Base-by-base conservation (phyloP, 2,329 filamentous ascomycete species). In the Sporothrix mexicana region DNA sequence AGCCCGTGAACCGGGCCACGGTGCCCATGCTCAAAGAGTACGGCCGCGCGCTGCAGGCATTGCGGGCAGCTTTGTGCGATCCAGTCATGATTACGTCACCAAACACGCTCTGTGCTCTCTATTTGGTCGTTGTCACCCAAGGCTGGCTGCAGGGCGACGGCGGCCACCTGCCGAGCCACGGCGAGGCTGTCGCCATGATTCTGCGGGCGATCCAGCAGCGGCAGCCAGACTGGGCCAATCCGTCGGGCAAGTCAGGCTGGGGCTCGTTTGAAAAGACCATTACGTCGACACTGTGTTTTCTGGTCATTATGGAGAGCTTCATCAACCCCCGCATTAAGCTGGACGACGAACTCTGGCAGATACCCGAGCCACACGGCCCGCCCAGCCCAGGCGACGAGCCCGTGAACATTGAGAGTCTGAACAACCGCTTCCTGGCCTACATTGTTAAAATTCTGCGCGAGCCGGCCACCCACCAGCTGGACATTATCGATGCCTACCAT, bases 221-320 rank as follows among this genome's bases (percentile, higher is more conserved):
- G 6, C 20, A 51, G 10, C 15, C 47, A 36, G 30, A 36, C 30
- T 36, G 30, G 30, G 30, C 30, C 30, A 36, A 36, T 36, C 30
- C 30, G 30, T 36, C 30, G 30, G 30, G 30, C 2, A 36, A 36
- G 25, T 20, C 25, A 4, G 30, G 30, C 30, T 68, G 61, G 45
- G 51, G 23, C 23, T 17, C 12, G 0, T 74, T 75, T 55, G 74
- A 74, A 7, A 47, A 30, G 8, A 53, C 36, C 47, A 71, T 76
- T 15, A 3, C 74, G 20, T 51, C 64, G 4, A 74, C 73, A 1
- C 17, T 74, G 4, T 49, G 51, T 3, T 76, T 76, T 43, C 47
- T 74, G 1, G 73, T 76, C 13, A 57, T 73, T n/a, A 61, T 75
- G 41, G 74, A 75, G 41, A 72, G 72, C 23, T 70, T 73, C 51